Evolutionary conservation across 192 early-diverging fungal genomes (phyloP).

Genomic region (Radiomyces spectabilis): DNA sequence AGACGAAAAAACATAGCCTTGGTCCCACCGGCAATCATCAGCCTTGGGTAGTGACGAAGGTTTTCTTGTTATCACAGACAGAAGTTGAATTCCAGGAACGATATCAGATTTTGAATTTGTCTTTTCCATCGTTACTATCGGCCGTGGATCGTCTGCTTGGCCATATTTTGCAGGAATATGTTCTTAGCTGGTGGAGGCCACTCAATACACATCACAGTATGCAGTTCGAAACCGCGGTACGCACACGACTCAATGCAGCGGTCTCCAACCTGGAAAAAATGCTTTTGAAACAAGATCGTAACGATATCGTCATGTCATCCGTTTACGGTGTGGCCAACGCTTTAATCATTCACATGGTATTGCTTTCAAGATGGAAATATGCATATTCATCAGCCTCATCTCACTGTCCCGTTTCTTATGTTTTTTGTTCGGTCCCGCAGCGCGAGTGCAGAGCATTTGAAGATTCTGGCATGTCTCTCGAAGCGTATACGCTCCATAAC

Average conservation of each 20-base stretch:
- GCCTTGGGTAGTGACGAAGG: not conserved
- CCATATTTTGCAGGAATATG: slow-evolving; percentile 17
- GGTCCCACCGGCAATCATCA: too few relatives aligned
- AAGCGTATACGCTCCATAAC: slow-evolving; percentile 30
- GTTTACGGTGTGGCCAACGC: slow-evolving; percentile 45
- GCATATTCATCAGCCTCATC: not conserved
- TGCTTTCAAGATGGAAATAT: not conserved
- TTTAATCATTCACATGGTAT: slow-evolving; percentile 52
- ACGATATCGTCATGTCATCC: slow-evolving; percentile 40
- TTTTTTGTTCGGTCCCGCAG: not conserved
- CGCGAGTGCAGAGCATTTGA: slow-evolving; percentile 33
- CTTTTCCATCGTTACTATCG: slow-evolving; percentile 9
- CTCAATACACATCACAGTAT: slow-evolving; percentile 9
- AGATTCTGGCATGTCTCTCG: slow-evolving; percentile 25
- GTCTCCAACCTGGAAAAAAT: slow-evolving; percentile 17
- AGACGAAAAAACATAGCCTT: too few relatives aligned
- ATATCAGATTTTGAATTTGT: slow-evolving; percentile 6
- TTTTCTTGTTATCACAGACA: not conserved
- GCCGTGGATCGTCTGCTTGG: slow-evolving; percentile 3
- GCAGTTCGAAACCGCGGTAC: slow-evolving; percentile 1
- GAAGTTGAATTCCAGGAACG: not conserved
- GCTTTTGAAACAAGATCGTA: slow-evolving; percentile 19
- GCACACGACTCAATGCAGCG: slow-evolving; percentile 11
- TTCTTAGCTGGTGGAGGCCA: slow-evolving; percentile 22
- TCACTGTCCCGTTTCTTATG: not conserved